Base-by-base conservation (phyloP, 495 filamentous ascomycete genomes). In the Mytilinidion resinicola region DNA sequence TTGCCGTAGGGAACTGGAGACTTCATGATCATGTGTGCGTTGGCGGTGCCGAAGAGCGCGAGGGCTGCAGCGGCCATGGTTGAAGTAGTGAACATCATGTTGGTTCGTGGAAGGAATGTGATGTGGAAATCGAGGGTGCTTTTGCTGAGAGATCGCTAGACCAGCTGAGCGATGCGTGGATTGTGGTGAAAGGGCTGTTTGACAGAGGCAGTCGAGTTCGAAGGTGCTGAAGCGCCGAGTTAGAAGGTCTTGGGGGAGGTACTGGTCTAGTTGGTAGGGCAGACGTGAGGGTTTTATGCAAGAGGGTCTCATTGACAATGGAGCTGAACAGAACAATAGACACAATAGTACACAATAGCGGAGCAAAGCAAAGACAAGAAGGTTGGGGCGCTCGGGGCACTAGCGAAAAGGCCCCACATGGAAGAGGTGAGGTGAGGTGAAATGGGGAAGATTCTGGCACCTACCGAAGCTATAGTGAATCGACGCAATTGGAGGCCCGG, bases 1-100 rank as follows among this genome's bases (percentile, higher is more conserved):
- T 69, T 70, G 55, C 73, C 71, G 60, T 81, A 93, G 3, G 89
- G 89, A 38, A 77, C 72, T 0, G 91, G 90, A 9, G 62, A 74
- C 44, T 63, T 73, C 82, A 96, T 85, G 30, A 79, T 73, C 77
- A 95, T 85, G 69, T 97, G 92, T 9, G 82, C 82, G 9, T 74
- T 70, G 60, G 75, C 77, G 15, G 71, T 68, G 30, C 78, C 67
- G 52, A 79, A 70, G 55, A 67, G 39, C 50, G 79, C 70, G 14
- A 67, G 19, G 42, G 78, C 77, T 51, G 88, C 59, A 30, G 77
- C 53, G 50, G 73, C 68, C 54, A 73, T 66, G 52, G 73, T 55
- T 9, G 63, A 56, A 10, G 59, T 62, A 15, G 60, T 30, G 61
- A 67, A 69, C 62, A 65, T 66, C 59, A 63, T 73, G 36, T 57